Base-by-base conservation (phyloP, 1,284 basidiomycete species). In the Mycena sp. region DNA sequence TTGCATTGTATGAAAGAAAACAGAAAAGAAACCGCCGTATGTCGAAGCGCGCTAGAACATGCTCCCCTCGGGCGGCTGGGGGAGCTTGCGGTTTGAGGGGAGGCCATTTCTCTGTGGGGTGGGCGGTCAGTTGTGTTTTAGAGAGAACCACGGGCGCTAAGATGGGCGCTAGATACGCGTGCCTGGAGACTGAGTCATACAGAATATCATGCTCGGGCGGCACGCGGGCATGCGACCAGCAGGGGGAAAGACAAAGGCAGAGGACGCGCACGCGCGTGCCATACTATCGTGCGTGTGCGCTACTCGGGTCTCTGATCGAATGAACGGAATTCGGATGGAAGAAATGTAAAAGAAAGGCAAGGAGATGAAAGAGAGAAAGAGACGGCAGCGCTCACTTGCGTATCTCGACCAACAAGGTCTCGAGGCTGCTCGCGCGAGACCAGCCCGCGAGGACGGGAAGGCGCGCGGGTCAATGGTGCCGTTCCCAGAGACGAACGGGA, bases 61-160 rank as follows among this genome's bases (percentile, higher is more conserved):
- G 68, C 86, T 87, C 62, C 95, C 95, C 78, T 99, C 97, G 23
- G 91, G 87, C 4, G 97, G 97, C 80, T 99, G 97, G 30, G 95
- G 92, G 45, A 97, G 85, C 82, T 99, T 99, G 72, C 96, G 86
- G 78, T 99, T 99, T 63, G 87, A 86, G 69, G 92, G 45, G 92
- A 87, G 2, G 91, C 95, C 97, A 99, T 99, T 77, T 98, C 96
- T 80, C 96, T 98, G 71, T 40, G 57, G 40, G 9, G 48, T 12
- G 44, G 16, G 52, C n/a, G 14, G 61, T 64, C 35, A 70, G 32
- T 38, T 6, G 37, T 32, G 12, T 17, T 3, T 16, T 21, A n/a
- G 50, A 53, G 23, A 23, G 26, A 9, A 49, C 10, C 14, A 40
- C n/a, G n/a, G n/a, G n/a, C n/a, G n/a, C n/a, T n/a, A n/a, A n/a